phyloP scores from a whole-genome alignment of 2,329 filamentous ascomycete species.

The Tolypocladium amazonense region DNA sequence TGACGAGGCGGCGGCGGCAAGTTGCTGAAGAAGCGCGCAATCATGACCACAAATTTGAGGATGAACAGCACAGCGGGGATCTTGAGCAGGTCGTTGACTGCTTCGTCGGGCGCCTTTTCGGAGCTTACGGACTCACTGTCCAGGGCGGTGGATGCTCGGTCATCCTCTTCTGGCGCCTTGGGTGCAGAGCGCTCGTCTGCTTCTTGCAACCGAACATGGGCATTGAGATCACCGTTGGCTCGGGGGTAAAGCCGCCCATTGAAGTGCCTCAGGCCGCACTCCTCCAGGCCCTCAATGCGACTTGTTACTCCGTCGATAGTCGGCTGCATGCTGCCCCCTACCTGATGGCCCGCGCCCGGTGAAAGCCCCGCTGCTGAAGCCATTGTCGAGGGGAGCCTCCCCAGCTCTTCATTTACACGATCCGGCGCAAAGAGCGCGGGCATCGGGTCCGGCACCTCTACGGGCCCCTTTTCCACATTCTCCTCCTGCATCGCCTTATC shows the following conservation, averaged over 20 bases:
- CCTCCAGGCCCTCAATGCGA: background rate
- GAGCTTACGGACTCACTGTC: background rate
- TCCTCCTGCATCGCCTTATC: slow-evolving; percentile 3
- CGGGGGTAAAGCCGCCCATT: background rate
- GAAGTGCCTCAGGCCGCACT: background rate
- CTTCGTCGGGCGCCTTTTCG: background rate
- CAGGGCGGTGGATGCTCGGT: background rate
- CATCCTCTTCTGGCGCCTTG: background rate
- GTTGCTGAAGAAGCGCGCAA: background rate
- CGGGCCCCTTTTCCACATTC: background rate
- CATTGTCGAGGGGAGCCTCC: background rate
- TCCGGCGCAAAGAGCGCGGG: slow-evolving; percentile 1
- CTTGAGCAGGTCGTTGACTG: background rate
- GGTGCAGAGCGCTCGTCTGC: background rate
- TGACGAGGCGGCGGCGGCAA: background rate
- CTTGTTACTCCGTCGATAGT: background rate
- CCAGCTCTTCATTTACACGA: background rate
- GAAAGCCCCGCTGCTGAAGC: too few species aligned
- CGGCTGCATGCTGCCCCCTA: background rate
- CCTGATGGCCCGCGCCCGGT: background rate
- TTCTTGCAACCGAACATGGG: background rate
- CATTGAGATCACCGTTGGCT: background rate
- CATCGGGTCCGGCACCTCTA: slow-evolving; percentile 2
- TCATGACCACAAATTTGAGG: background rate
- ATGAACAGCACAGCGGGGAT: slow-evolving; percentile 1